Evolutionary conservation across 169 alveolate species (phyloP).

Genomic region (Plasmodium chabaudi): DNA sequence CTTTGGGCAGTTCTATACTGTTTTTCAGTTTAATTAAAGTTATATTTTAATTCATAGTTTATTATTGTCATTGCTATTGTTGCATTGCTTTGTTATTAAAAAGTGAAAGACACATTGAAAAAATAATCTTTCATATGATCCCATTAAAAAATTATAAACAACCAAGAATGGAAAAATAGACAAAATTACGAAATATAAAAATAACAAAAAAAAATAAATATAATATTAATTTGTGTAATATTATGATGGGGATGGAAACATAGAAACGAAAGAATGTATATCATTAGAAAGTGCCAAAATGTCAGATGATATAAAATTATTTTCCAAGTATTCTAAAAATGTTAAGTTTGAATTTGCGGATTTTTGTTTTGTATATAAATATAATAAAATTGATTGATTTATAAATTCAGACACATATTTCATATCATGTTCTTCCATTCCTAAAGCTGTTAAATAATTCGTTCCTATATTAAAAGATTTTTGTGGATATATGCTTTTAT

Average conservation of each 20-base stretch:
- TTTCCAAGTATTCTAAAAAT: slow-evolving; percentile 15
- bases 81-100: no score
- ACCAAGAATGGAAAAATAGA: no score
- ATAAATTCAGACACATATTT: slow-evolving; percentile 51
- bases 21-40: no score
- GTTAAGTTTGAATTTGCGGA: background rate
- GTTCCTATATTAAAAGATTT: slow-evolving; percentile 61
- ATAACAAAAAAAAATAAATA: no score
- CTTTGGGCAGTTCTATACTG: no score
- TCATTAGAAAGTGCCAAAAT: slow-evolving; percentile 54
- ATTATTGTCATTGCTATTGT: no score
- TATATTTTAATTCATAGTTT: no score
- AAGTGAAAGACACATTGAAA: no score
- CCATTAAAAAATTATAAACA: no score
- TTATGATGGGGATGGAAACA: slow-evolving; percentile 24
- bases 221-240: no score
- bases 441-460: slow-evolving; percentile 52
- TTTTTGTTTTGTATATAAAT: slow-evolving; percentile 25
- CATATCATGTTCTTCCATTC: slow-evolving; percentile 42
- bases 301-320: slow-evolving; percentile 6
- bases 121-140: no score
- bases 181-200: no score
- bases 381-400: slow-evolving; percentile 21
- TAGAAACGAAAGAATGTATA: slow-evolving; percentile 43
- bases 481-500: slow-evolving; percentile 3